Percentiles rank a stretch among this genome's conserved stretches.
Evolutionary conservation across 2,329 filamentous ascomycete species (phyloP).

Genomic region (Alternaria tenuissima): DNA sequence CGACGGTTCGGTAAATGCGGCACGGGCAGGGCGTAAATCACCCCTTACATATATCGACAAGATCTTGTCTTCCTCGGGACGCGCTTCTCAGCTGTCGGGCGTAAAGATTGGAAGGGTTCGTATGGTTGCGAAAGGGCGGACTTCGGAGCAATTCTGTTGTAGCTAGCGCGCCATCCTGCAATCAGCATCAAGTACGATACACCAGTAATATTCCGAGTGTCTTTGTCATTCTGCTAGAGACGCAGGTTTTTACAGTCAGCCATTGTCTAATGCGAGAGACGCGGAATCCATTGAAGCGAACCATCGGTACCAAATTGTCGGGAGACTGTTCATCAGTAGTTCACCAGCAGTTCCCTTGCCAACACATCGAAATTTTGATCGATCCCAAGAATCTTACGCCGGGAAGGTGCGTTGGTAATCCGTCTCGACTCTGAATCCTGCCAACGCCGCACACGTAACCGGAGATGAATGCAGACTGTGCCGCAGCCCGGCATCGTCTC

Average conservation of each 20-base stretch:
- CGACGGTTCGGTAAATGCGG: not conserved
- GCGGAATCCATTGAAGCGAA: constrained; percentile 6
- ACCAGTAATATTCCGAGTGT: not conserved
- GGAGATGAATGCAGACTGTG: constrained; percentile 7
- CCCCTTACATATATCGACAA: constrained; percentile 2
- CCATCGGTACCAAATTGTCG: constrained; percentile 1
- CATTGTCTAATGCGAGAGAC: not conserved
- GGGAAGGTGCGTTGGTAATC: not conserved
- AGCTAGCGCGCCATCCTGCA: constrained; percentile 1
- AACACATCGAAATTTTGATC: not conserved
- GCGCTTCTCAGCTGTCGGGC: not conserved
- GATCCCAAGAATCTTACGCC: constrained; percentile 4
- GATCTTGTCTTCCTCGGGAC: not conserved
- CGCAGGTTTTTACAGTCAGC: not conserved
- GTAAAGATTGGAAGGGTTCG: constrained; percentile 1
- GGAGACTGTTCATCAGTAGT: constrained; percentile 1
- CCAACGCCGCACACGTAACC: constrained; percentile 14
- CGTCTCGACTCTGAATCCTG: not conserved
- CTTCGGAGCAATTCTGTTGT: constrained; percentile 6
- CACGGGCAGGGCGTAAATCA: constrained; percentile 2
- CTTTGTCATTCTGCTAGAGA: constrained; percentile 1
- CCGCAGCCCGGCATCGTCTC: constrained; percentile 14
- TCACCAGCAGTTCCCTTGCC: constrained; percentile 1
- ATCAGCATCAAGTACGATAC: constrained; percentile 3
- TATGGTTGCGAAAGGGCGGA: constrained; percentile 6